These are phyloP conservation scores for Pleurotus giganteus DNA, from an alignment of 768 basidiomycete genomes.

Conservation along the genomic window DNA sequence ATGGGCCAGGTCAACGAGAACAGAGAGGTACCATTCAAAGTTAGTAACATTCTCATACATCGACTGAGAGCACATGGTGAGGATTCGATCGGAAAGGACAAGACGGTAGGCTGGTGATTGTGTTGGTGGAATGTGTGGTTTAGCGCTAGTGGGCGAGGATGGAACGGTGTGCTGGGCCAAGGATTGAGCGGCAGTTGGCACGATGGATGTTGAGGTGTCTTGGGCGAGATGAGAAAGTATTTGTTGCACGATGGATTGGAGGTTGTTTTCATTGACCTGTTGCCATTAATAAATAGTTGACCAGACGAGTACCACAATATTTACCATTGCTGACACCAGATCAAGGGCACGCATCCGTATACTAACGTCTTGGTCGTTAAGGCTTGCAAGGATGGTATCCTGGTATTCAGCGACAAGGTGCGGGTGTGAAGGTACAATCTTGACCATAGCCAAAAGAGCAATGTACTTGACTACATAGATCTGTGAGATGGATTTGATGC, in stretches of 20 bases:
- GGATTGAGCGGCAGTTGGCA: conserved; percentile 64
- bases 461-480: conserved; percentile 88
- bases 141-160: conserved; percentile 28
- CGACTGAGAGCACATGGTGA: conserved; percentile 81
- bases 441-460: conserved; percentile 89
- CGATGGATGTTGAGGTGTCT: conserved; percentile 43
- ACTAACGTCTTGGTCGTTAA: conserved; percentile 92
- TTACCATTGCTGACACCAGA: conserved; percentile 89
- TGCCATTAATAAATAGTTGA: conserved; percentile 5
- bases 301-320: not conserved
- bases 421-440: conserved; percentile 92
- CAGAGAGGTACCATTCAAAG: conserved; percentile 98
- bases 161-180: conserved; percentile 39
- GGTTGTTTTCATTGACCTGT: conserved; percentile 81
- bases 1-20: conserved; percentile 88
- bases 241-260: conserved; percentile 89
- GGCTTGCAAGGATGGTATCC: conserved; percentile 83
- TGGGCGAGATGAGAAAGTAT: conserved; percentile 82
- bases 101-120: conserved; percentile 86
- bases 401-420: conserved; percentile 90
- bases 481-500: conserved; percentile 11
- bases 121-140: conserved; percentile 46
- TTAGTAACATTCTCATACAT: conserved; percentile 87
- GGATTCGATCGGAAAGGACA: conserved; percentile 74
- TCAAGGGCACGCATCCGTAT: conserved; percentile 96